Percentiles rank a stretch among this genome's conserved stretches.
Evolutionary conservation across 2,329 filamentous ascomycete genomes (phyloP).

Genomic region (Ophioceras dolichostomum): DNA sequence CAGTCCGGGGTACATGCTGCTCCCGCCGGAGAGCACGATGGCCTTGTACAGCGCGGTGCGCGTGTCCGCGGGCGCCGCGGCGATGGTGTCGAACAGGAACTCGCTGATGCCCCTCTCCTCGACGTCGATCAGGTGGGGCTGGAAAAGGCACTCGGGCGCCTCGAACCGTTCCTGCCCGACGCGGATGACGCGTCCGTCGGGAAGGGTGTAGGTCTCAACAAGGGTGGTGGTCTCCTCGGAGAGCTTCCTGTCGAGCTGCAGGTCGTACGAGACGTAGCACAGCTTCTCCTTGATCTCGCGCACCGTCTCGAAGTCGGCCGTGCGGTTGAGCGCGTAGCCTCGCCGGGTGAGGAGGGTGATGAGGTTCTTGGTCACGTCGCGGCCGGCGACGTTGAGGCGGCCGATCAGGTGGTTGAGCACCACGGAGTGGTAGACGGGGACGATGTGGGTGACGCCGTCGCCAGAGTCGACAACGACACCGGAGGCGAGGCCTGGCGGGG

Average conservation of each 20-base stretch:
- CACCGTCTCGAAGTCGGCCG: slow-evolving; percentile 97
- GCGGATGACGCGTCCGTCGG: slow-evolving; percentile 89
- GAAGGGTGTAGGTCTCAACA: slow-evolving; percentile 94
- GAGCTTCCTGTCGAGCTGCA: slow-evolving; percentile 89
- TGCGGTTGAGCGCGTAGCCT: slow-evolving; percentile 94
- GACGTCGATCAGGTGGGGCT: slow-evolving; percentile 89
- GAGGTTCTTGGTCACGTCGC: slow-evolving; percentile 96
- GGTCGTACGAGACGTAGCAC: slow-evolving; percentile 97
- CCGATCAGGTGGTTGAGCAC: slow-evolving; percentile 95
- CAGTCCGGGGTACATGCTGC: slow-evolving; percentile 97
- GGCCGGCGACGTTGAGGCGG: slow-evolving; percentile 86
- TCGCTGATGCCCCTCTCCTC: slow-evolving; percentile 95
- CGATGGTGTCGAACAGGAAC: slow-evolving; percentile 98
- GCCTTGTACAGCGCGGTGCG: slow-evolving; percentile 91
- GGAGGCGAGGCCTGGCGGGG: slow-evolving; percentile 58
- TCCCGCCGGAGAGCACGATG: slow-evolving; percentile 89
- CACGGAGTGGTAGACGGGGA: slow-evolving; percentile 95
- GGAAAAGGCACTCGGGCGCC: slow-evolving; percentile 95
- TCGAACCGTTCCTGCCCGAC: slow-evolving; percentile 97
- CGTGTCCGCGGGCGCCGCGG: slow-evolving; percentile 89
- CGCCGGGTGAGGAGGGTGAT: slow-evolving; percentile 88
- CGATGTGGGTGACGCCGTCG: slow-evolving; percentile 96
- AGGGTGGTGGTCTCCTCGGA: slow-evolving; percentile 96
- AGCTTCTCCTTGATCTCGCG: slow-evolving; percentile 99
- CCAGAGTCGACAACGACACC: slow-evolving; percentile 98